Conservation (phyloP, 371 early-diverging fungal species). For the Mucor circinelloides region DNA sequence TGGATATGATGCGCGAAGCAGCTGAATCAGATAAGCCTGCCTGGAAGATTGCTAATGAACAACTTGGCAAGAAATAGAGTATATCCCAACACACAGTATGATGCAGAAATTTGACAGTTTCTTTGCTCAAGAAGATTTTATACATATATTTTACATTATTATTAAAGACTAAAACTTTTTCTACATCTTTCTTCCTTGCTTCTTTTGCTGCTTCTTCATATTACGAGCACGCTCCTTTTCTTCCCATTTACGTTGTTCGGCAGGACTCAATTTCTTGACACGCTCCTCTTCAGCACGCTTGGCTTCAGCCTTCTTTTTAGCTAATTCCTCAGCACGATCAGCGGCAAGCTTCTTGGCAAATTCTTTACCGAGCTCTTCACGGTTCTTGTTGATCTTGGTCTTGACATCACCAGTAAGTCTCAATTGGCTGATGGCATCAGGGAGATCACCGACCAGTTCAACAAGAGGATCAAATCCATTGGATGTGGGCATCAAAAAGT, state of each 20-base stretch:
- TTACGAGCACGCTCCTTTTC: constrained; percentile 70
- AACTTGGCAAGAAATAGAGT: constrained; percentile 1
- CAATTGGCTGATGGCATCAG: constrained; percentile 33
- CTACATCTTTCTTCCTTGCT: constrained; percentile 33
- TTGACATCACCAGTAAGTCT: constrained; percentile 32
- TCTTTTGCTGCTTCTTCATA: constrained; percentile 65
- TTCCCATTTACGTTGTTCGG: constrained; percentile 78
- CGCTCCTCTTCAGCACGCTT: constrained; percentile 74
- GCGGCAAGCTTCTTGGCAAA: constrained; percentile 51
- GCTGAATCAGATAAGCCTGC: constrained; percentile 43
- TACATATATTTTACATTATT: constrained; percentile 23
- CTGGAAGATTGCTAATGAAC: constrained; percentile 35
- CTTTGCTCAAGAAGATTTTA: background rate
- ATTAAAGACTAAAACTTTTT: constrained; percentile 1
- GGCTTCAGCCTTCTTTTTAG: constrained; percentile 57
- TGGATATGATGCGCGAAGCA: constrained; percentile 44
- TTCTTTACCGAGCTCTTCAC: constrained; percentile 50
- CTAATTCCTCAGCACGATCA: constrained; percentile 55
- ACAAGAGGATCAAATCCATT: constrained; percentile 30
- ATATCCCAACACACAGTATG: background rate
- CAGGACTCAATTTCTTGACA: constrained; percentile 60
- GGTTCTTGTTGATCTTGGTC: constrained; percentile 44
- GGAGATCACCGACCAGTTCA: constrained; percentile 37
- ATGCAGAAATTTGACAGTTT: background rate
- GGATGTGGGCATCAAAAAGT: constrained; percentile 27